Evolutionary conservation across 768 basidiomycete genomes (phyloP).

Genomic region (Boletus huronensis): DNA sequence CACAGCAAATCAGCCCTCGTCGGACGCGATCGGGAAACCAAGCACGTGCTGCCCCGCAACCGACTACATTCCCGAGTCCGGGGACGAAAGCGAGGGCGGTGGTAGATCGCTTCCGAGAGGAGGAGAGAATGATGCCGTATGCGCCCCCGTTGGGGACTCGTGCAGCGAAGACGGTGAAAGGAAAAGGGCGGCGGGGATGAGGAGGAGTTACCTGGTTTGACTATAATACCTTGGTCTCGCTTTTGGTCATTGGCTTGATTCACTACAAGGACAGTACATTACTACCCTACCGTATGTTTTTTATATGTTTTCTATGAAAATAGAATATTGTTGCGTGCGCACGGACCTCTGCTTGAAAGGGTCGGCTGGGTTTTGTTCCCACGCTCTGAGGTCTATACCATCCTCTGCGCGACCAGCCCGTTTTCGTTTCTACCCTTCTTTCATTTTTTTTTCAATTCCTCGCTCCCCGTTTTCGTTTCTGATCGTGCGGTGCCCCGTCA

Average conservation of each 20-base stretch:
- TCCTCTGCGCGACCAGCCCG: not conserved
- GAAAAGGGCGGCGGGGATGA: not conserved
- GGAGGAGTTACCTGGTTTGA: not conserved
- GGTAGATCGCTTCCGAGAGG: conserved; percentile 10
- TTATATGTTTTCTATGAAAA: not conserved
- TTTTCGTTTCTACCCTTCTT: not conserved
- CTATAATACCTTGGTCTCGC: not conserved
- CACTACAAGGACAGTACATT: not conserved
- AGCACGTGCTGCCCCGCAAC: not conserved
- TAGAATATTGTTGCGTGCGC: not conserved
- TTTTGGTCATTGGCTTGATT: not conserved
- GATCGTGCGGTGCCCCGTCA: conserved; percentile 84
- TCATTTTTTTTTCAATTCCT: not conserved
- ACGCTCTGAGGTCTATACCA: not conserved
- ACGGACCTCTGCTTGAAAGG: conserved; percentile 16
- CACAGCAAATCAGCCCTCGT: conserved; percentile 3
- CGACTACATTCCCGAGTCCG: conserved; percentile 13
- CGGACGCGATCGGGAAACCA: conserved; percentile 5
- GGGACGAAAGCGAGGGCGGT: conserved; percentile 12
- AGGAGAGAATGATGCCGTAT: conserved; percentile 2
- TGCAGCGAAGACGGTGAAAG: conserved; percentile 5
- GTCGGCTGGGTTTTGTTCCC: not conserved
- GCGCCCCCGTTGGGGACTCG: conserved; percentile 14
- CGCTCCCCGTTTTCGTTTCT: conserved; percentile 17
- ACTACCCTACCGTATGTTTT: not conserved